Evolutionary conservation across 2,329 filamentous ascomycete genomes (phyloP), one percentile per base, ranked within the genome.

Genomic region (Dendryphion nanum): DNA sequence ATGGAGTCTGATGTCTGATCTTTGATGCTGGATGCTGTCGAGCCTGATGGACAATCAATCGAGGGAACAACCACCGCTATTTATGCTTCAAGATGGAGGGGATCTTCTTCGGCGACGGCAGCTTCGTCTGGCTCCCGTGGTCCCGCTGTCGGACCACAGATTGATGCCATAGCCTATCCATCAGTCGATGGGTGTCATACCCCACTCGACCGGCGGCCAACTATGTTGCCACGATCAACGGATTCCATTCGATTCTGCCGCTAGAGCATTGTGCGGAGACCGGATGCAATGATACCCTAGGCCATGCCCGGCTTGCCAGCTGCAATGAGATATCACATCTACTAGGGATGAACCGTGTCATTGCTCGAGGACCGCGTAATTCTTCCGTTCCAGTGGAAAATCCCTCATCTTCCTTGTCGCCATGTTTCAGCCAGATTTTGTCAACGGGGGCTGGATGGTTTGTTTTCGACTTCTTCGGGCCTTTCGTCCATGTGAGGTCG

Each of bases 351-450:
- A 53, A 58, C 56, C 51, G 53, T 51, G 48, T 66, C 63, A 69
- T 73, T 69, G 70, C 68, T 67, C 62, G 42, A 61, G 52, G 49
- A 67, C 65, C 62, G 63, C 67, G 64, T 68, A 66, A 67, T 66
- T 55, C 61, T 56, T 60, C 66, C 54, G 52, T 51, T 46, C 44
- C 52, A 35, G 52, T 48, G 48, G 48, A 61, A 63, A 66, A 63
- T 67, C 49, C 59, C 64, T 66, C 64, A 67, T 50, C 30, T 49
- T 51, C 62, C 57, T 60, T 63, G 61, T 60, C 51, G 32, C 42
- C 44, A 45, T 55, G 61, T 60, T 53, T 61, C 62, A 61, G 55
- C 50, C 47, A 49, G 41, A 52, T 47, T 42, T 42, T 42, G 31
- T 45, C 19, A 38, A 47, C 41, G 46, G 45, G 35, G 43, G 44